Conservation (phyloP, 192 early-diverging fungal species). For the Diversispora eburnea region DNA sequence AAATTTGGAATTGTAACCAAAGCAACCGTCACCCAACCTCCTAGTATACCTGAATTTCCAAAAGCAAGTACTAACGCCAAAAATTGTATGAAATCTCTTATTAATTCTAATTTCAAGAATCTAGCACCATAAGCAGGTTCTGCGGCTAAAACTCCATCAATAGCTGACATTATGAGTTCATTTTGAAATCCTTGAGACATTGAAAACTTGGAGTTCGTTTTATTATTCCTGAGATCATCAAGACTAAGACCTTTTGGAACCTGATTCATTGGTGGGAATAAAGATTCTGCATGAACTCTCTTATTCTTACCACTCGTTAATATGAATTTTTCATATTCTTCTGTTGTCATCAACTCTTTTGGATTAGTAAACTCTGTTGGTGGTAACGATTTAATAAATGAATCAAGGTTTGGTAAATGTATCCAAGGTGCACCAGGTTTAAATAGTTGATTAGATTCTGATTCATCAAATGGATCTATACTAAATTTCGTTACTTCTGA, state of each 20-base stretch:
- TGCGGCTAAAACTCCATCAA: constrained; percentile 39
- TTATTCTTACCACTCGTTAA: not conserved
- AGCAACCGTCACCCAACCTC: constrained; percentile 32
- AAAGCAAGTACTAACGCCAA: constrained; percentile 32
- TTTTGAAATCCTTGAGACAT: constrained; percentile 29
- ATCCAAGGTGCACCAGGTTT: constrained; percentile 25
- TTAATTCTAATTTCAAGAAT: constrained; percentile 39
- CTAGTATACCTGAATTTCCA: constrained; percentile 30
- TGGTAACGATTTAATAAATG: constrained; percentile 14
- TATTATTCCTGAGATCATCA: constrained; percentile 36
- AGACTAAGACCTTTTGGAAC: constrained; percentile 31
- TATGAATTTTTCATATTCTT: constrained; percentile 19
- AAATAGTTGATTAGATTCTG: constrained; percentile 19
- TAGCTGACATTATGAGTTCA: constrained; percentile 30
- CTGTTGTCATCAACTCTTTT: constrained; percentile 25
- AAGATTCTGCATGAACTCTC: constrained; percentile 14
- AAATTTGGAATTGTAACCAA: constrained; percentile 38
- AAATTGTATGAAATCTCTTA: constrained; percentile 43
- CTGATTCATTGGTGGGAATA: constrained; percentile 39
- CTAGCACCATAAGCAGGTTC: constrained; percentile 34
- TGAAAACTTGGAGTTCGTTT: constrained; percentile 32
- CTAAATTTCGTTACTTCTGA: constrained; percentile 20
- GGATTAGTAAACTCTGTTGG: constrained; percentile 13
- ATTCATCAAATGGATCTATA: constrained; percentile 24
- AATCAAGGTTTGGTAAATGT: constrained; percentile 18